Conservation (phyloP, 2,329 filamentous ascomycete species). For the Chaetomiaceae sp. region DNA sequence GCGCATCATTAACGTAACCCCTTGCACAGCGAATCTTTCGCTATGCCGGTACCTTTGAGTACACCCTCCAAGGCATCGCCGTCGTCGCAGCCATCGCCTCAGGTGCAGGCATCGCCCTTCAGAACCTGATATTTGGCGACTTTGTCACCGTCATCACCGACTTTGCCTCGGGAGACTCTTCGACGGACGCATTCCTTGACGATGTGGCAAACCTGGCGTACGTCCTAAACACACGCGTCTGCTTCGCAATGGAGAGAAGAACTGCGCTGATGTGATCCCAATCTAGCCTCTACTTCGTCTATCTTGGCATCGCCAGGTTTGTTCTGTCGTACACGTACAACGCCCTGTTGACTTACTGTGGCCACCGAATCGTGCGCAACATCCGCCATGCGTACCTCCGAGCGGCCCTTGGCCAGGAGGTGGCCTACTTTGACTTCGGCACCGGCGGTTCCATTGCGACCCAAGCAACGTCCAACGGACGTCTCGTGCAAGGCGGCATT, state of each 20-base stretch:
- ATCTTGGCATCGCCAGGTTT: conserved; percentile 50
- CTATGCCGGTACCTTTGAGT: conserved; percentile 17
- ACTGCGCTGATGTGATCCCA: not conserved
- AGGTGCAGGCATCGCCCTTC: conserved; percentile 43
- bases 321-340: conserved; percentile 40
- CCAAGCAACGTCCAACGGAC: conserved; percentile 38
- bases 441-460: conserved; percentile 36
- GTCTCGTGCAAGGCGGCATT: conserved; percentile 34
- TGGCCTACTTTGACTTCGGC: conserved; percentile 49
- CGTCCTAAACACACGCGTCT: too few relatives aligned
- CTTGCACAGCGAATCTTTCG: conserved; percentile 20
- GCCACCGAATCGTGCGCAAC: conserved; percentile 27
- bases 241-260: not conserved
- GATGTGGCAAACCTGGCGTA: conserved; percentile 24
- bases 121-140: conserved; percentile 48
- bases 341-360: conserved; percentile 26
- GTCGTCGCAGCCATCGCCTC: conserved; percentile 35
- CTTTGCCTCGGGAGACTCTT: conserved; percentile 32
- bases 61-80: conserved; percentile 18
- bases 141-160: conserved; percentile 44
- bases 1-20: too few relatives aligned
- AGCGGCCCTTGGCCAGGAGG: conserved; percentile 45
- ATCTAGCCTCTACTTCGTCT: conserved; percentile 45
- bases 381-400: conserved; percentile 25
- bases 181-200: conserved; percentile 33